Conservation (phyloP, 2,329 filamentous ascomycete genomes). For the Colletotrichum agaves region DNA sequence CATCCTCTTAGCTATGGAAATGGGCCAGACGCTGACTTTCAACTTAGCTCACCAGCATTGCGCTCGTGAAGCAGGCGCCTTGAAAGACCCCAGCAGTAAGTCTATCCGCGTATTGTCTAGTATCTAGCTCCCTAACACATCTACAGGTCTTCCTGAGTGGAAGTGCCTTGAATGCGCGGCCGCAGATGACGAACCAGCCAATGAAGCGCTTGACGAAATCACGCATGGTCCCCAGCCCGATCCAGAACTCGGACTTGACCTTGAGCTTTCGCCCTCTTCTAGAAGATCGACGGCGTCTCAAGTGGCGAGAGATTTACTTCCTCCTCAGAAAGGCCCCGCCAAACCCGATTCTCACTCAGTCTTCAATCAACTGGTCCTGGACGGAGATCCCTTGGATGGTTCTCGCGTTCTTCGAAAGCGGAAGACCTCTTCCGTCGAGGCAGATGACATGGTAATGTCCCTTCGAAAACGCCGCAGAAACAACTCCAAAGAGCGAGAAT, state of each 20-base stretch:
- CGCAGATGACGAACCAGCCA: background rate
- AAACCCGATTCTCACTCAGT: conserved; percentile 80
- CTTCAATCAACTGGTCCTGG: conserved; percentile 77
- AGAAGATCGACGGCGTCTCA: conserved; percentile 71
- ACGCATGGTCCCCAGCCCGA: conserved; percentile 1
- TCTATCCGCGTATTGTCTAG: conserved; percentile 24
- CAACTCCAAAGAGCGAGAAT: conserved; percentile 55
- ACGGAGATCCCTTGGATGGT: conserved; percentile 79
- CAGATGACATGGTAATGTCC: conserved; percentile 63
- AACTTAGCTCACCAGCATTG: conserved; percentile 89
- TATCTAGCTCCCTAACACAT: background rate
- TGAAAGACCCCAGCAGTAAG: conserved; percentile 60
- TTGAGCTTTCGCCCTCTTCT: conserved; percentile 49
- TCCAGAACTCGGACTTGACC: background rate
- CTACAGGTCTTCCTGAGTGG: conserved; percentile 57
- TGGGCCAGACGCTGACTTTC: conserved; percentile 49
- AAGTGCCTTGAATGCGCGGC: conserved; percentile 61
- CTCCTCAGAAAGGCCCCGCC: conserved; percentile 71
- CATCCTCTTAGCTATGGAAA: background rate
- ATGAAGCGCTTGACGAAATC: background rate
- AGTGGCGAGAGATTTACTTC: conserved; percentile 77
- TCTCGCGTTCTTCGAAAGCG: conserved; percentile 84
- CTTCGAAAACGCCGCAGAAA: conserved; percentile 66
- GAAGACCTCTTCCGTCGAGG: conserved; percentile 79
- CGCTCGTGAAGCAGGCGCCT: conserved; percentile 76